Conservation (phyloP, 352 stramenopile genomes). For the Phytophthora colocasiae region DNA sequence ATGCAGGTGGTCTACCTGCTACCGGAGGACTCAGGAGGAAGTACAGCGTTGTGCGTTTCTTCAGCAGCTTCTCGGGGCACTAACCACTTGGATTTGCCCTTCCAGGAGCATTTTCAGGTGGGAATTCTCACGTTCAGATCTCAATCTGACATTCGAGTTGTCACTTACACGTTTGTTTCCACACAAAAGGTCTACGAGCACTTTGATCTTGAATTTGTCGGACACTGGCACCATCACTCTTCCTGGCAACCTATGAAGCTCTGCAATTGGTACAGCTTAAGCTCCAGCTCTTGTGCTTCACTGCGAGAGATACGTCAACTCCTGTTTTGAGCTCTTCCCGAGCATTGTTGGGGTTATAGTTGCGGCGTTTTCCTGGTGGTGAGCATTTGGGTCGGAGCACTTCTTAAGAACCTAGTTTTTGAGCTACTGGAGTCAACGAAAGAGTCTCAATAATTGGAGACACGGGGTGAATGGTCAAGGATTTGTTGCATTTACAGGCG, state of each 20-base stretch:
- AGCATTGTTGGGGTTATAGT: constrained; percentile 42
- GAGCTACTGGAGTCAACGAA: neutral
- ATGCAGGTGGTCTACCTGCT: constrained; percentile 30
- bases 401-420: too few relatives aligned
- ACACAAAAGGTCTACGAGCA: constrained; percentile 19
- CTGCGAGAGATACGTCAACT: constrained; percentile 31
- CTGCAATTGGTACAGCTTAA: constrained; percentile 25
- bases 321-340: constrained; percentile 28
- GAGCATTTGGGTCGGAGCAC: neutral
- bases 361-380: constrained; percentile 19
- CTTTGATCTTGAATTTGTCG: neutral
- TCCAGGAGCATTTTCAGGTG: constrained; percentile 34
- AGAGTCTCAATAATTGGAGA: neutral
- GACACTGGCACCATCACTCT: constrained; percentile 2
- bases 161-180: constrained; percentile 29
- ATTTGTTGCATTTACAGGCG: constrained; percentile 3
- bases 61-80: constrained; percentile 36
- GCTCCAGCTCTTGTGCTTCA: constrained; percentile 25
- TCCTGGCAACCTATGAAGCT: constrained; percentile 23
- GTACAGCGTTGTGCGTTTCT: constrained; percentile 16
- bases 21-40: constrained; percentile 21
- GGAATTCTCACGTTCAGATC: constrained; percentile 35
- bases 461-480: neutral
- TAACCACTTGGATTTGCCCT: constrained; percentile 30
- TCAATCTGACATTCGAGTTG: constrained; percentile 25